Evolutionary conservation across 73 alveolate species (phyloP).

Genomic region (Stentor roeselii): DNA sequence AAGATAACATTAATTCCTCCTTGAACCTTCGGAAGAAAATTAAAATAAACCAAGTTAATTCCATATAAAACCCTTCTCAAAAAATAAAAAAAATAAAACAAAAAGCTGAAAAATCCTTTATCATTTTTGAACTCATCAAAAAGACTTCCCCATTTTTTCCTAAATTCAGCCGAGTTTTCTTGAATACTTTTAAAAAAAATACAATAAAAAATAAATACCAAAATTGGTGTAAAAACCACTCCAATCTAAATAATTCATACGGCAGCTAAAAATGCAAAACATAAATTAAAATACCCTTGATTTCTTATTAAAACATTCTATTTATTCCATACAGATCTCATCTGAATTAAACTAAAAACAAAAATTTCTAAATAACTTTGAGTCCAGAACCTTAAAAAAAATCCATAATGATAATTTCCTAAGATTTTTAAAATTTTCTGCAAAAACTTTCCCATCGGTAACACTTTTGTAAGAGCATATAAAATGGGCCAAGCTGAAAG

Average conservation of each 20-base stretch:
- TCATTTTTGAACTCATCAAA: neutral
- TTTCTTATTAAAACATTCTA: neutral
- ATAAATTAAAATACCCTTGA: neutral
- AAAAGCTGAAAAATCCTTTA: neutral
- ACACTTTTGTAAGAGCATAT: neutral
- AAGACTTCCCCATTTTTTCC: neutral
- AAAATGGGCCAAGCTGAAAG: neutral
- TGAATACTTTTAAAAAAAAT: neutral
- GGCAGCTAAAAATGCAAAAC: neutral
- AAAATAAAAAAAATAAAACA: neutral
- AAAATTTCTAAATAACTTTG: neutral
- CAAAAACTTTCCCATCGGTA: neutral
- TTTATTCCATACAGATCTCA: neutral
- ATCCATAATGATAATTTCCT: neutral
- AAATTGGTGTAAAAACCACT: neutral
- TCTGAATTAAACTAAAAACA: neutral
- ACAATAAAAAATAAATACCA: neutral
- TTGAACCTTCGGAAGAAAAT: neutral
- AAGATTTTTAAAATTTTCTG: neutral
- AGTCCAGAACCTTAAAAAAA: neutral
- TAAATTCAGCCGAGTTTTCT: neutral
- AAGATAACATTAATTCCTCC: neutral
- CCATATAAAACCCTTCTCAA: neutral
- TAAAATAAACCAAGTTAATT: neutral
- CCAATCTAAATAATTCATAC: too few species aligned